A percentile compares a stretch with the other conserved stretches of the same genome.
Conservation (phyloP, 345 rosid species). For the Hirschfeldia incana region DNA sequence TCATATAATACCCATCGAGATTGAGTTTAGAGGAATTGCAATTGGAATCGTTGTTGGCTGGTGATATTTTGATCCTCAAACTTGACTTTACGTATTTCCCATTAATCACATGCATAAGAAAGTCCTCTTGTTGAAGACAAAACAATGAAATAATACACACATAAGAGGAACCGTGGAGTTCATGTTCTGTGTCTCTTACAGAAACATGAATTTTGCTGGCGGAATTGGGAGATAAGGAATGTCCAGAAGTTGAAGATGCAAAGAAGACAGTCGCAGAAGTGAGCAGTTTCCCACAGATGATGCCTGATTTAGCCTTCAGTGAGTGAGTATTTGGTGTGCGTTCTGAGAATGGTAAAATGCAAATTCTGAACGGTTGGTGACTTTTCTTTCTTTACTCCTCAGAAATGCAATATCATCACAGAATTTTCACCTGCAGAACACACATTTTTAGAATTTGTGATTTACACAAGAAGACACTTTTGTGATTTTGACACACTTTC, state of each 20-base stretch:
- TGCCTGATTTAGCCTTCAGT: conserved; percentile 35
- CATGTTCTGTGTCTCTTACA: conserved; percentile 2
- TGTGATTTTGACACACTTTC: not conserved
- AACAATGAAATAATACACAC: not conserved
- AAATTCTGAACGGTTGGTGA: conserved; percentile 12
- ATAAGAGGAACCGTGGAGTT: not conserved
- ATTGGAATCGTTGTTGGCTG: not conserved
- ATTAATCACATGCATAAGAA: not conserved
- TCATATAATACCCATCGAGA: not conserved
- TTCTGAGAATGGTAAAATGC: conserved; percentile 5
- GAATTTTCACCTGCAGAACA: not conserved
- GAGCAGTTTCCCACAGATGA: conserved; percentile 56
- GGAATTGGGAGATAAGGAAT: conserved; percentile 59
- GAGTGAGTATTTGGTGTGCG: conserved; percentile 6
- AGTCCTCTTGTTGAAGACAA: not conserved
- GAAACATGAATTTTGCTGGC: conserved; percentile 41
- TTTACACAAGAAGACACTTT: not conserved
- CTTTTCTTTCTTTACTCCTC: not conserved
- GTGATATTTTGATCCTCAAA: not conserved
- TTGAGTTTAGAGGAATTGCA: not conserved
- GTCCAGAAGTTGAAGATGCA: conserved; percentile 68
- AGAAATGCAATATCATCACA: not conserved
- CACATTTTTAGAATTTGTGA: not conserved
- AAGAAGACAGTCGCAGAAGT: conserved; percentile 54
- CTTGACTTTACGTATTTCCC: not conserved